These are phyloP conservation scores for Epichloe glyceriae DNA, from an alignment of 2,329 filamentous ascomycete genomes.

Conservation along the genomic window DNA sequence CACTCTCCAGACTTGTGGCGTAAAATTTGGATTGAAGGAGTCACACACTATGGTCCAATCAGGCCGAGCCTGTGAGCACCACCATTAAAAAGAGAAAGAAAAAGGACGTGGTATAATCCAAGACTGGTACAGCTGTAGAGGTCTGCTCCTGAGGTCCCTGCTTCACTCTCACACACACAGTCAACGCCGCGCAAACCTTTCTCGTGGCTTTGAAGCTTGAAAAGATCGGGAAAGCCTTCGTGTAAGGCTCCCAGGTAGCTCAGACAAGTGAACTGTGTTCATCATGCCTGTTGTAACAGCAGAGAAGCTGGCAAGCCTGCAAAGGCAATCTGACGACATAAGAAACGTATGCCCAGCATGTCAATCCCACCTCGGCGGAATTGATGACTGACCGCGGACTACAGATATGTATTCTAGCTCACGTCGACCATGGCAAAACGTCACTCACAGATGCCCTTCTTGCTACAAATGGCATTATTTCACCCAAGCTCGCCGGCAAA, in stretches of 20 bases:
- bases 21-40: conserved; percentile 4
- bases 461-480: conserved; percentile 98
- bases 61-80: conserved; percentile 2
- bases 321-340: conserved; percentile 76
- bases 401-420: conserved; percentile 87
- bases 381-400: neutral
- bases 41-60: conserved; percentile 6
- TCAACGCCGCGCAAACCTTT: neutral
- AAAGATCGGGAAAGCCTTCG: neutral
- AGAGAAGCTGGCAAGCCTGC: conserved; percentile 81
- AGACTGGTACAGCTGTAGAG: neutral
- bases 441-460: conserved; percentile 92
- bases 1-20: conserved; percentile 1
- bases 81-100: neutral
- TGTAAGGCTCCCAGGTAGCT: neutral
- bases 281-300: conserved; percentile 85
- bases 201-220: neutral
- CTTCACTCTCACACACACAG: neutral
- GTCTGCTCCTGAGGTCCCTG: neutral
- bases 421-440: conserved; percentile 97
- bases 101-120: neutral
- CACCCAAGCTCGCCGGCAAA: conserved; percentile 91
- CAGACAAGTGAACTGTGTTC: conserved; percentile 5
- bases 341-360: conserved; percentile 57
- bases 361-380: neutral